Evolutionary conservation across 148 eudicot species (phyloP).

Genomic region (Fagopyrum tataricum): DNA sequence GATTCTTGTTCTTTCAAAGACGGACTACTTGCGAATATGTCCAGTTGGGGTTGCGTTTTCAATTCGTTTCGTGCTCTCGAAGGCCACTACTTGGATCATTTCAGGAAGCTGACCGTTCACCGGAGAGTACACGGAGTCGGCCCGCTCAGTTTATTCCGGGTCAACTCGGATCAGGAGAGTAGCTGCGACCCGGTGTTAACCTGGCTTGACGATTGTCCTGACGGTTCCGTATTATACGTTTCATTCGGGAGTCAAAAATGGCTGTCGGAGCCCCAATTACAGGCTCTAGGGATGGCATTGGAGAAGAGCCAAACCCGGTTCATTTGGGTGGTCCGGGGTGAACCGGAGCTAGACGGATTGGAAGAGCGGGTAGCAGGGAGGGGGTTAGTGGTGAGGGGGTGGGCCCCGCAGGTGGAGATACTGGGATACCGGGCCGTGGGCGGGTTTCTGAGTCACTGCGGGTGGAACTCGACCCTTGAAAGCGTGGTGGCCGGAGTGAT

Average conservation of each 20-base stretch:
- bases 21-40: constrained; percentile 17
- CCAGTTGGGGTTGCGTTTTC: constrained; percentile 7
- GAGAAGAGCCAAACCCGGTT: not conserved
- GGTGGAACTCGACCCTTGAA: constrained; percentile 52
- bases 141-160: not conserved
- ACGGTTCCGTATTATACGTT: not conserved
- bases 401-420: constrained; percentile 26
- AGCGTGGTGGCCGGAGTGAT: constrained; percentile 28
- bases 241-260: constrained; percentile 4
- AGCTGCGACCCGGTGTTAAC: not conserved
- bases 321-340: not conserved
- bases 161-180: not conserved
- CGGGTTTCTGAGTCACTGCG: constrained; percentile 45
- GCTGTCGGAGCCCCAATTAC: not conserved
- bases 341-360: constrained; percentile 19
- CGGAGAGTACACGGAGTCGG: not conserved
- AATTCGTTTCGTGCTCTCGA: not conserved
- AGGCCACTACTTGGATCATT: not conserved
- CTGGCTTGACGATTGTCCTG: not conserved
- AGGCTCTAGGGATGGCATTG: not conserved
- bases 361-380: not conserved
- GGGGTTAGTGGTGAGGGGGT: not conserved
- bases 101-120: not conserved
- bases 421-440: constrained; percentile 36
- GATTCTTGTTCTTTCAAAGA: constrained; percentile 23